Conservation (phyloP, 768 basidiomycete genomes). For the Leccinum subgranulosum region DNA sequence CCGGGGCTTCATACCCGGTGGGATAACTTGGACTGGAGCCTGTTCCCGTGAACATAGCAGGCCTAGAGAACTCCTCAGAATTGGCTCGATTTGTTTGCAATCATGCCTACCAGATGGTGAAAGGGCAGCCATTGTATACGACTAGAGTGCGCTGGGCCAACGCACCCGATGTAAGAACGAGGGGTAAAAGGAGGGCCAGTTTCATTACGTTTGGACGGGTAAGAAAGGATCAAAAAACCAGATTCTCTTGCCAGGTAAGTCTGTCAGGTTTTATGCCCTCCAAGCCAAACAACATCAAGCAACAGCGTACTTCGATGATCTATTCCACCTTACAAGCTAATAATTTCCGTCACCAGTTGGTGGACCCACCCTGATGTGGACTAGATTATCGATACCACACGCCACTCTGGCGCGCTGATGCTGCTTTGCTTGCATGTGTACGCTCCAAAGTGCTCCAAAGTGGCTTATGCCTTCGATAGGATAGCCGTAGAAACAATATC, state of each 20-base stretch:
- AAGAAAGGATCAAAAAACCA: background rate
- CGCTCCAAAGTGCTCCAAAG: no score
- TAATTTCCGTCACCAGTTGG: no score
- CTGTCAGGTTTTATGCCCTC: no score
- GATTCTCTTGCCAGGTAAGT: background rate
- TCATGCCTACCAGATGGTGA: constrained; percentile 56
- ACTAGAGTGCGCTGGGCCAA: constrained; percentile 54
- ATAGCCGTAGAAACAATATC: no score
- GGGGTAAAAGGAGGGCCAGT: constrained; percentile 22
- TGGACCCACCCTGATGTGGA: no score
- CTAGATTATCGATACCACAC: no score
- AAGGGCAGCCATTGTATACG: constrained; percentile 60
- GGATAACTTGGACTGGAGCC: constrained; percentile 43
- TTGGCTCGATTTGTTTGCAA: background rate
- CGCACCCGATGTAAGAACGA: constrained; percentile 30
- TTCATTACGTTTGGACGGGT: constrained; percentile 16
- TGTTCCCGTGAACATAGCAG: constrained; percentile 58
- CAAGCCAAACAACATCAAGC: no score
- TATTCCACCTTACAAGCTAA: no score
- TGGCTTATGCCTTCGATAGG: no score
- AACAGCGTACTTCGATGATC: no score
- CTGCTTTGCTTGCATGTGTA: no score
- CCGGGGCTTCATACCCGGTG: constrained; percentile 44
- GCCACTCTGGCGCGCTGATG: no score
- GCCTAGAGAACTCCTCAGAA: constrained; percentile 32